Percentiles rank a stretch among this genome's conserved stretches.
These are phyloP conservation scores for Agapanthus africanus DNA, from an alignment of 106 monocot genomes.

Conservation along the genomic window DNA sequence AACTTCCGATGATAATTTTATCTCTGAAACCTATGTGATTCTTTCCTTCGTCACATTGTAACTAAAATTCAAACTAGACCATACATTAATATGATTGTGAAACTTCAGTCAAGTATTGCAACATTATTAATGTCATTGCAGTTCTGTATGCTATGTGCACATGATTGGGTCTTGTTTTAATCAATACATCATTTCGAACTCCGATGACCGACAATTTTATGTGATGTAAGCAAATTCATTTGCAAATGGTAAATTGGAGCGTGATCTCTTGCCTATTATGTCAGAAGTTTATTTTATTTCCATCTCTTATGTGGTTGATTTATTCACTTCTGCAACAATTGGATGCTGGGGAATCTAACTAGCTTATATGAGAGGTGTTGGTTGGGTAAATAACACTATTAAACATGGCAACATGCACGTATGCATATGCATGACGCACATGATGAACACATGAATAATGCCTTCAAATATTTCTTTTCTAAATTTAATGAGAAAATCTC, in stretches of 20 bases:
- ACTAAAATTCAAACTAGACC: not conserved
- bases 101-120: conserved; percentile 1
- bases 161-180: not conserved
- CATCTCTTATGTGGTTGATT: not conserved
- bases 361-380: not conserved
- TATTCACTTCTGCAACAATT: not conserved
- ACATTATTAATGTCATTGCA: not conserved
- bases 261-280: not conserved
- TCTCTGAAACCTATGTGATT: not conserved
- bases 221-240: not conserved
- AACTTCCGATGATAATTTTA: conserved; percentile 5
- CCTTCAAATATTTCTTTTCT: too few species aligned
- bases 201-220: not conserved
- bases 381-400: not conserved
- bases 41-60: not conserved
- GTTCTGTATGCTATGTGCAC: not conserved
- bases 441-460: too few species aligned
- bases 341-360: not conserved
- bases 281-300: not conserved
- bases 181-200: not conserved
- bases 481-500: too few species aligned
- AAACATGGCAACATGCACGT: too few species aligned
- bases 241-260: not conserved
- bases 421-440: too few species aligned
- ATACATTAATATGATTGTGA: not conserved